Evolutionary conservation across 1,284 basidiomycete genomes (phyloP).

Genomic region (Ustilago sp.): DNA sequence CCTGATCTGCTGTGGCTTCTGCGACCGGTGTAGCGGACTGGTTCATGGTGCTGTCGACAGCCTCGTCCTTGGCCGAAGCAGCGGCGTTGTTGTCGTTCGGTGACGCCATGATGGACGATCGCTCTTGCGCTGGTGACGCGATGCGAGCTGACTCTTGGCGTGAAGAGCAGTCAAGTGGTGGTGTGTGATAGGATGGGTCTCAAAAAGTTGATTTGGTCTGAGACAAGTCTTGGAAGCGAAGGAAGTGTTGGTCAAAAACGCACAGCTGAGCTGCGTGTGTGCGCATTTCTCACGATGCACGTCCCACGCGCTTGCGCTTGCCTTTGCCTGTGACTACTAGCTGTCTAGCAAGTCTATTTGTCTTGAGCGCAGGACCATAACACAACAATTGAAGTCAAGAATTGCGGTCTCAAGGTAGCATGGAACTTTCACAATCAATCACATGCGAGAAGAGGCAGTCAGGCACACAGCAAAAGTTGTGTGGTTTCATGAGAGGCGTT

Average conservation of each 20-base stretch:
- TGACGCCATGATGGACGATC: slow-evolving; percentile 16
- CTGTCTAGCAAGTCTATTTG: no score
- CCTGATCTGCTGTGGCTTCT: background rate
- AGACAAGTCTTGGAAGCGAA: background rate
- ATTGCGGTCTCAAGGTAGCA: no score
- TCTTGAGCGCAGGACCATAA: no score
- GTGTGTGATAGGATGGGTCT: background rate
- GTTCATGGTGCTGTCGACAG: slow-evolving; percentile 4
- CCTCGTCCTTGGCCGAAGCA: slow-evolving; percentile 1
- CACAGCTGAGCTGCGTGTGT: slow-evolving; percentile 15
- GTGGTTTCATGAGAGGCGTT: no score
- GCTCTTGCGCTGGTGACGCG: background rate
- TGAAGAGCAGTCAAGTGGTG: background rate
- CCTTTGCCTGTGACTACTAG: background rate
- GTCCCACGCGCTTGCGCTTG: slow-evolving; percentile 15
- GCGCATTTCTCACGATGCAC: slow-evolving; percentile 14
- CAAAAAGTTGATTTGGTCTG: background rate
- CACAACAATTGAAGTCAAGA: no score
- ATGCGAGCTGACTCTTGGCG: background rate
- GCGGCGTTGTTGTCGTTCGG: slow-evolving; percentile 4
- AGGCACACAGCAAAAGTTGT: no score
- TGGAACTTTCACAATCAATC: no score
- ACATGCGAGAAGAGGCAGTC: background rate
- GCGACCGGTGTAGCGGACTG: background rate
- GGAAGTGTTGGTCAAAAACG: slow-evolving; percentile 28